A percentile compares a stretch with the other conserved stretches of the same genome.
Conservation (phyloP, 1,284 basidiomycete species). For the Meira miltonrushii region DNA sequence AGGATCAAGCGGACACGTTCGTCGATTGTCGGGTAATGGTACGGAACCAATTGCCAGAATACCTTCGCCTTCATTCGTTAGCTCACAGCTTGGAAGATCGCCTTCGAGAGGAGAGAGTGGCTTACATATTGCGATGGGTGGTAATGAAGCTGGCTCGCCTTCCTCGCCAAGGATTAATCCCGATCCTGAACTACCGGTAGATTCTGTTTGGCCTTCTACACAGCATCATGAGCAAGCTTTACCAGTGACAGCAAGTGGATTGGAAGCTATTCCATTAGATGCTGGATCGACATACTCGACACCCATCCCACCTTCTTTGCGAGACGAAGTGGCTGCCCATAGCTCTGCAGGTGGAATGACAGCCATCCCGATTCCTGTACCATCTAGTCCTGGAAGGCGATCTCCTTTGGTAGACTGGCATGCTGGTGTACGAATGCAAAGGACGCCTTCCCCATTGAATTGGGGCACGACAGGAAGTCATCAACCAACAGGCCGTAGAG, state of each 20-base stretch:
- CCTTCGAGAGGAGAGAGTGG: slow-evolving; percentile 6
- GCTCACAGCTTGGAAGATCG: slow-evolving; percentile 19
- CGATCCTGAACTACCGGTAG: slow-evolving; percentile 33
- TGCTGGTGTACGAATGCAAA: not conserved
- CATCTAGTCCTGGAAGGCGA: slow-evolving; percentile 13
- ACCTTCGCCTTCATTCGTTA: slow-evolving; percentile 26
- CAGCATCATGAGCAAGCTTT: not conserved
- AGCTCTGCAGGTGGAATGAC: slow-evolving; percentile 20
- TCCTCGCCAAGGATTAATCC: slow-evolving; percentile 16
- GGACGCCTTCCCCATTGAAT: slow-evolving; percentile 2
- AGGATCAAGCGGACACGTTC: slow-evolving; percentile 18
- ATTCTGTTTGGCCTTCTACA: slow-evolving; percentile 35
- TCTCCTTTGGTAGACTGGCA: not conserved
- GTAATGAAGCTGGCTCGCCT: not conserved
- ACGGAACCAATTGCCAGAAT: slow-evolving; percentile 15
- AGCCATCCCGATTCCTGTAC: slow-evolving; percentile 22
- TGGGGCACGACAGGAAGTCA: slow-evolving; percentile 4
- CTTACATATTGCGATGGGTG: not conserved
- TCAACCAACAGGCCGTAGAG: not conserved
- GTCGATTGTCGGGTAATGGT: slow-evolving; percentile 6
- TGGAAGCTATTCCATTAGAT: slow-evolving; percentile 11
- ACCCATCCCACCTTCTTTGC: slow-evolving; percentile 9
- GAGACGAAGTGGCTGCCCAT: not conserved
- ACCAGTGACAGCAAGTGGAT: slow-evolving; percentile 2
- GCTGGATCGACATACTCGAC: not conserved